Evolutionary conservation across 1,284 basidiomycete genomes (phyloP), one percentile per base, ranked within the genome.

Genomic region (Microbotryum lychnidis-dioicae): DNA sequence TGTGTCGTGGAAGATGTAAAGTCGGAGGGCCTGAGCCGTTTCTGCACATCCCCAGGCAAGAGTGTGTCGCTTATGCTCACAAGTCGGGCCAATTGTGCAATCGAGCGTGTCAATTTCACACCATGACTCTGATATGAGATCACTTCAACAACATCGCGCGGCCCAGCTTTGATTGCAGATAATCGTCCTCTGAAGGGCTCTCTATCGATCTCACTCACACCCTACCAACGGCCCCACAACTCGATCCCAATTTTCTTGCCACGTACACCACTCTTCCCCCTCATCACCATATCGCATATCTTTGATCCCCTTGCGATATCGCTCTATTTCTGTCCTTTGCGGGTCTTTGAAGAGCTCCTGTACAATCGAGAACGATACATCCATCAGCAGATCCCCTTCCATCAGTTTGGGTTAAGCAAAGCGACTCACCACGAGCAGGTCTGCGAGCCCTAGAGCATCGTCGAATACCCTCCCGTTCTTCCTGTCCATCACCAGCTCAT

Each of bases 401-500:
- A 21, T 27, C 27, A 46, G 50, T 49, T 54, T 47, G 1, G 29
- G 18, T n/a, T 20, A 29, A 14, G 50, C 47, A 37, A 31, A 3
- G 20, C 23, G 23, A 53, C 62, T 20, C 21, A 67, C 63, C n/a
- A 54, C 82, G 18, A 97, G 73, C 67, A 89, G 87, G 23, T 78
- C 71, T 0, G 86, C 84, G 25, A 98, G 78, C 67, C 91, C 82
- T 21, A 77, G 74, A 0, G 87, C 83, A 55, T 82, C 80, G 57
- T 80, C 76, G 75, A 98, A 97, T 2, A 89, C 77, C 10, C 85
- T 79, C 0, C 93, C 93, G 71, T 97, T 97, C 68, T 81, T 76
- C 3, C 86, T 84, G 57, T 91, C 81, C 69, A 84, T 83, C 16
- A 98, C 88, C 21, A 98, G 82, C 76, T 98, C 94, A 60, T 82